A percentile compares a stretch with the other conserved stretches of the same genome.
Evolutionary conservation across 202 grass and related monocot genomes (phyloP).

Genomic region (Brachypodium distachyon): DNA sequence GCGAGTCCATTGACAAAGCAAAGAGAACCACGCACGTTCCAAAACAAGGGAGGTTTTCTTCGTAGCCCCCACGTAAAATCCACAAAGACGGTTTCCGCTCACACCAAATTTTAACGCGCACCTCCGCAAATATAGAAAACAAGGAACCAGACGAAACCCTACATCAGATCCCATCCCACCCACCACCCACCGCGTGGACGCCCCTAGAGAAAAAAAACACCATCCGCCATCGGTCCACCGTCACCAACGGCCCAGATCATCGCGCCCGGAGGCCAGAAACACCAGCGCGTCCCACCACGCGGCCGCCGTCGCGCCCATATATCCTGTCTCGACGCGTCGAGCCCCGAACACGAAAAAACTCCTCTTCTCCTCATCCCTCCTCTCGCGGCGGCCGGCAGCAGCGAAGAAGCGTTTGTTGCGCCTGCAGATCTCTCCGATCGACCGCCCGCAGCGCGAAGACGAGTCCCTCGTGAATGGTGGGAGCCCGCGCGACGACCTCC

Average conservation of each 20-base stretch:
- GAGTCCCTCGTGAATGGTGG: slow-evolving; percentile 70
- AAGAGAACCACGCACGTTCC: no score
- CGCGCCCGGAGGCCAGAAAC: neutral
- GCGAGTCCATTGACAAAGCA: no score
- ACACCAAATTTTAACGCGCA: no score
- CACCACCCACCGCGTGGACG: neutral
- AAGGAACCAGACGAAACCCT: neutral
- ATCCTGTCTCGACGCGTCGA: neutral
- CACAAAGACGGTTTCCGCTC: no score
- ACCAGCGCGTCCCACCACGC: neutral
- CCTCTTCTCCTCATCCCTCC: neutral
- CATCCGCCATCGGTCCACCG: neutral
- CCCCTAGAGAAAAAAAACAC: neutral
- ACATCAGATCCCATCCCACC: no score
- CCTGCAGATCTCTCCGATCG: neutral
- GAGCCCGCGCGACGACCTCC: slow-evolving; percentile 32
- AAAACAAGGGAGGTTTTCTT: neutral
- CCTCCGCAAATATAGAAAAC: no score
- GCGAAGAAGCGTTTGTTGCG: neutral
- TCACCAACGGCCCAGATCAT: neutral
- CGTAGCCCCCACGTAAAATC: neutral
- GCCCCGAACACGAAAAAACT: neutral
- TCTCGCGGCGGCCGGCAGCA: neutral
- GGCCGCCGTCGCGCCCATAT: neutral
- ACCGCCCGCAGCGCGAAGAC: neutral